These are phyloP conservation scores for Colletotrichum lentis DNA, from an alignment of 2,329 filamentous ascomycete genomes.

Conservation along the genomic window DNA sequence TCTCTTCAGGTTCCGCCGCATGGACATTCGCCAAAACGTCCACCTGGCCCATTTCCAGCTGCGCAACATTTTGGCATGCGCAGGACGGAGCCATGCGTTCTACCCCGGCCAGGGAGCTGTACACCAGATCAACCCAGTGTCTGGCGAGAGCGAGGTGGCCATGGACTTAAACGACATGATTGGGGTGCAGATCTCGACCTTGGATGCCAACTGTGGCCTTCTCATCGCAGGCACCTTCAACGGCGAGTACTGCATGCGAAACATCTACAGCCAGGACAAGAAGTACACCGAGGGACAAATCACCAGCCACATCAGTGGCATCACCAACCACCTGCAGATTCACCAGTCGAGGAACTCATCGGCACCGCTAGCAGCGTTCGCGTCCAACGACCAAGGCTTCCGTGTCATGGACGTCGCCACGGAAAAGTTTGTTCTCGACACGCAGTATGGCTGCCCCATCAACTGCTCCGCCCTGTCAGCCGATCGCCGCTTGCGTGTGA, in stretches of 20 bases:
- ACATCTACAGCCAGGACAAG: constrained; percentile 52
- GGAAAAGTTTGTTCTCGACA: constrained; percentile 64
- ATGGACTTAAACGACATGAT: constrained; percentile 54
- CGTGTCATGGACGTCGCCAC: constrained; percentile 67
- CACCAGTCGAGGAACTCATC: constrained; percentile 61
- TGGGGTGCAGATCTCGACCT: constrained; percentile 57
- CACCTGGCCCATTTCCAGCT: constrained; percentile 72
- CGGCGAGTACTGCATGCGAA: constrained; percentile 62
- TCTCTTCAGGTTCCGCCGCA: constrained; percentile 67
- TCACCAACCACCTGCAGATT: constrained; percentile 72
- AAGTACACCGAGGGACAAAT: constrained; percentile 56
- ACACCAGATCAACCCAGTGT: constrained; percentile 61
- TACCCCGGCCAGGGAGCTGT: constrained; percentile 63
- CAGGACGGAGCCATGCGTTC: constrained; percentile 63
- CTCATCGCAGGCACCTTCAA: constrained; percentile 67
- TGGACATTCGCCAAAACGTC: constrained; percentile 63
- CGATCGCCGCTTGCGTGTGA: constrained; percentile 73
- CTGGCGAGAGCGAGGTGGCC: constrained; percentile 54
- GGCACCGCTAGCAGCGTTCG: constrained; percentile 64
- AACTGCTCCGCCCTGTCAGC: constrained; percentile 79
- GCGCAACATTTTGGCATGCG: constrained; percentile 67
- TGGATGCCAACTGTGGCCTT: constrained; percentile 62
- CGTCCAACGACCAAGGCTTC: constrained; percentile 69
- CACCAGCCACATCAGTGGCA: constrained; percentile 60
- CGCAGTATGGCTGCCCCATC: constrained; percentile 66